A percentile compares a stretch with the other conserved stretches of the same genome.
Conservation (phyloP, 305 asterid genomes). For the Solanum aculeatissimum region DNA sequence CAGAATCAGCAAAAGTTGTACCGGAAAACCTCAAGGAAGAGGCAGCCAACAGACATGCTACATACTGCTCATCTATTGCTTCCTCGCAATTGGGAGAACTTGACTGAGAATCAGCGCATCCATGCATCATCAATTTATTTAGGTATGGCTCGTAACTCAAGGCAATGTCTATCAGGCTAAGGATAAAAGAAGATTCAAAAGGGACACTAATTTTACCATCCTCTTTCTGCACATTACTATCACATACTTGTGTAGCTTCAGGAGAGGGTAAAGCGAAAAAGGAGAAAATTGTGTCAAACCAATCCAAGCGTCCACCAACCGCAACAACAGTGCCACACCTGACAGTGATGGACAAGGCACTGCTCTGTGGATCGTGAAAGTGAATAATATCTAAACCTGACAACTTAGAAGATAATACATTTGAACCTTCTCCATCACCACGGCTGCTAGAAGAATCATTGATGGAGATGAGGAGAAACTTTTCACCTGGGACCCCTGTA, state of each 20-base stretch:
- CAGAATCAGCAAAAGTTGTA: constrained; percentile 28
- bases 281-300: constrained; percentile 59
- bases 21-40: constrained; percentile 71
- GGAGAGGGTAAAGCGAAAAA: constrained; percentile 53
- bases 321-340: constrained; percentile 81
- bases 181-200: constrained; percentile 62
- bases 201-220: constrained; percentile 10
- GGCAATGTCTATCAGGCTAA: constrained; percentile 81
- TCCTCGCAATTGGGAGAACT: constrained; percentile 17
- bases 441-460: constrained; percentile 70
- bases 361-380: constrained; percentile 62
- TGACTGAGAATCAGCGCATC: constrained; percentile 17
- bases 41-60: constrained; percentile 83
- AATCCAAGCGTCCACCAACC: constrained; percentile 89
- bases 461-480: constrained; percentile 83
- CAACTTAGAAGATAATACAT: constrained; percentile 56
- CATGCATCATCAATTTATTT: constrained; percentile 12
- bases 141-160: constrained; percentile 78
- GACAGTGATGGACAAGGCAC: constrained; percentile 42
- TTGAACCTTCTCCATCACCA: constrained; percentile 93
- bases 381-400: constrained; percentile 67
- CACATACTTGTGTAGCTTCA: constrained; percentile 35
- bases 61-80: constrained; percentile 28
- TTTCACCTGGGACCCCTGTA: constrained; percentile 43
- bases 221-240: constrained; percentile 22